phyloP scores from a whole-genome alignment of 768 basidiomycete genomes.

The Kwoniella dejecticola region DNA sequence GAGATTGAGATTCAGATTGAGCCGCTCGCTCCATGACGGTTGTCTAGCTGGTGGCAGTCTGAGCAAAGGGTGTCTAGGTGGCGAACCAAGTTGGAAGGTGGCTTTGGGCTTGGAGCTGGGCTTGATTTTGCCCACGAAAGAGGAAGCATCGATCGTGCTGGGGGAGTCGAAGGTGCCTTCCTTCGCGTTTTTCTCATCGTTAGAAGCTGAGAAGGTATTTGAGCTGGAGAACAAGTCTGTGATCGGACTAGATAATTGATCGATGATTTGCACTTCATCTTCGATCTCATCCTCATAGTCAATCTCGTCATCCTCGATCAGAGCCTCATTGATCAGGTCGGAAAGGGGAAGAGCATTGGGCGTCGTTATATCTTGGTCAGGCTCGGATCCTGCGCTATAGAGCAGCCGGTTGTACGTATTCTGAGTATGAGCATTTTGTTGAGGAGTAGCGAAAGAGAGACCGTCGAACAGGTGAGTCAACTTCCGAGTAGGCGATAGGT shows the following conservation, averaged over 20 bases:
- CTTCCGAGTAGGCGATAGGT: conserved; percentile 14
- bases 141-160: background rate
- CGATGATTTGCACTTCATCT: background rate
- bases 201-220: background rate
- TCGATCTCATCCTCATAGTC: background rate
- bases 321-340: conserved; percentile 19
- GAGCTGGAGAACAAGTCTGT: background rate
- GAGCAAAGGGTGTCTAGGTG: background rate
- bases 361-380: conserved; percentile 15
- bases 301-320: conserved; percentile 17
- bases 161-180: conserved; percentile 8
- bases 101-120: too few relatives aligned
- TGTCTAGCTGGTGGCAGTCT: conserved; percentile 4
- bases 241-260: background rate
- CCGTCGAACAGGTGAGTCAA: conserved; percentile 23
- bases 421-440: background rate
- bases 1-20: conserved; percentile 5
- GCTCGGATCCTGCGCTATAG: conserved; percentile 22
- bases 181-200: too few relatives aligned
- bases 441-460: conserved; percentile 16
- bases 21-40: conserved; percentile 14
- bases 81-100: conserved; percentile 6
- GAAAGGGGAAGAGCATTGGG: conserved; percentile 15
- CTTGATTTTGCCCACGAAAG: too few relatives aligned
- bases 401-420: conserved; percentile 11